Evolutionary conservation across 2,329 filamentous ascomycete genomes (phyloP).

Genomic region (Fusarium sp.): DNA sequence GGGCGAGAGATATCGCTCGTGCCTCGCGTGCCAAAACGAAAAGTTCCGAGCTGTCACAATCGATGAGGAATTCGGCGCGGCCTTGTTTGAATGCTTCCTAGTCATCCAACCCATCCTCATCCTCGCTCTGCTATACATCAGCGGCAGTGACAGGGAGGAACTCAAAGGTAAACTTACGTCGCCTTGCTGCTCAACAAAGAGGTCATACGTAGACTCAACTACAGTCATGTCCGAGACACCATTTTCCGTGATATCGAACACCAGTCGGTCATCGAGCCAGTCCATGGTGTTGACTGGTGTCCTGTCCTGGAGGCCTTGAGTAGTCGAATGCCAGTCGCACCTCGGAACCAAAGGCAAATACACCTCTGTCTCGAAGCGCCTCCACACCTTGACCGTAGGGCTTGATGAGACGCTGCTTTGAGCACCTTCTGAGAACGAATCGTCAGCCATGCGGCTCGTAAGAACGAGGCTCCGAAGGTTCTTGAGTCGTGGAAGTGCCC

Average conservation of each 20-base stretch:
- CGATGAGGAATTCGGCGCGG: background rate
- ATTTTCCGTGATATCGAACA: background rate
- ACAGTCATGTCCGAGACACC: background rate
- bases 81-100: background rate
- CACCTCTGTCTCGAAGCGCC: background rate
- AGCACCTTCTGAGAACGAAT: background rate
- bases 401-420: background rate
- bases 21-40: background rate
- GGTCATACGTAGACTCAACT: background rate
- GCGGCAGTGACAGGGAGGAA: background rate
- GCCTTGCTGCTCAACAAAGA: background rate
- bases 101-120: background rate
- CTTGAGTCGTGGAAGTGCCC: background rate
- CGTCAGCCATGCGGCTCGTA: background rate
- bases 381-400: background rate
- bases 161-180: background rate
- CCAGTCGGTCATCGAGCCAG: background rate
- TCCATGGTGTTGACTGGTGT: background rate
- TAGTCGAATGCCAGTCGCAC: background rate
- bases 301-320: background rate
- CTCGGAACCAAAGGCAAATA: background rate
- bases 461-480: background rate
- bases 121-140: background rate
- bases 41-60: background rate
- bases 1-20: accelerated